A percentile compares a stretch with the other conserved stretches of the same genome.
Evolutionary conservation across 2,329 filamentous ascomycete genomes (phyloP).

Genomic region (Septoria petroselini): DNA sequence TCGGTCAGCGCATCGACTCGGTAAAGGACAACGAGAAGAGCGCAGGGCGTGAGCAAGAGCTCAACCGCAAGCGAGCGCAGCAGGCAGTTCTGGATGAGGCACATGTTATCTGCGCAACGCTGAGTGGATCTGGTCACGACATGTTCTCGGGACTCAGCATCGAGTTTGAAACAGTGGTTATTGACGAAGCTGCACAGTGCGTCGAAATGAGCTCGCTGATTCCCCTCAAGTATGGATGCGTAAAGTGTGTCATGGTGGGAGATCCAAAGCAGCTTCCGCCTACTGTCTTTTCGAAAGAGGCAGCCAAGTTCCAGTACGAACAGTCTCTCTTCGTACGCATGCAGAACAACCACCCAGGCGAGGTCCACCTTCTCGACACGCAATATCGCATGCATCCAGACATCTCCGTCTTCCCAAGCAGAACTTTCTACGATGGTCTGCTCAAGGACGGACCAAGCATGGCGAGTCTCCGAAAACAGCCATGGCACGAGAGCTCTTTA

Average conservation of each 20-base stretch:
- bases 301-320: conserved; percentile 89
- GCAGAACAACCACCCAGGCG: conserved; percentile 84
- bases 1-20: conserved; percentile 81
- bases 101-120: conserved; percentile 89
- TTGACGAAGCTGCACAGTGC: conserved; percentile 96
- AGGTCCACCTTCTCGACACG: conserved; percentile 91
- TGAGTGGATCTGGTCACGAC: conserved; percentile 93
- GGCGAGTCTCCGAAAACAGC: conserved; percentile 68
- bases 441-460: conserved; percentile 77
- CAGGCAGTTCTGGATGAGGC: conserved; percentile 87
- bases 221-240: conserved; percentile 93
- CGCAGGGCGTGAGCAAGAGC: conserved; percentile 76
- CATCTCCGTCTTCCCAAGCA: conserved; percentile 86
- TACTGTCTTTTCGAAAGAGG: conserved; percentile 90
- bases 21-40: conserved; percentile 83
- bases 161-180: conserved; percentile 97
- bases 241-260: conserved; percentile 94
- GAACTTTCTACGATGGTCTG: conserved; percentile 85
- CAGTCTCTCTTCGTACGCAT: conserved; percentile 98
- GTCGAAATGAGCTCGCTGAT: conserved; percentile 96
- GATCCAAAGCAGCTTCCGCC: conserved; percentile 96
- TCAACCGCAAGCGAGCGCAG: conserved; percentile 78
- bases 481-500: conserved; percentile 80
- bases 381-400: conserved; percentile 99
- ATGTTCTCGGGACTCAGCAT: conserved; percentile 94